Conservation (phyloP, 169 alveolate species). For the Plasmodium falciparum region DNA sequence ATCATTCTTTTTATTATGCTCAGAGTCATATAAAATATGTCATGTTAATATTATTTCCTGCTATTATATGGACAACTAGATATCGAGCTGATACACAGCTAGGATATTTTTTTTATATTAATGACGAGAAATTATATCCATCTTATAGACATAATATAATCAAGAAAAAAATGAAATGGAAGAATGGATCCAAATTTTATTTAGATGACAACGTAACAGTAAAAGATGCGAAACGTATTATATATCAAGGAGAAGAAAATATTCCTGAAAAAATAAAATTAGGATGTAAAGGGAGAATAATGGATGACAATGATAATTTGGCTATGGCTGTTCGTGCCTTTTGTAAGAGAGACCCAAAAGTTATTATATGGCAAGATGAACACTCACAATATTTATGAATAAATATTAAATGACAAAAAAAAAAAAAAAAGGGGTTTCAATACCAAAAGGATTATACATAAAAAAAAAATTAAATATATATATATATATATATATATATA, state of each 20-base stretch:
- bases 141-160: conserved; percentile 16
- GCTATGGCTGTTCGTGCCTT: conserved; percentile 91
- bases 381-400: conserved; percentile 22
- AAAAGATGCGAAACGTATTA: conserved; percentile 79
- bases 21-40: conserved; percentile 89
- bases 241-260: conserved; percentile 76
- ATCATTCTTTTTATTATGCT: conserved; percentile 89
- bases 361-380: conserved; percentile 86
- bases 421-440: background rate
- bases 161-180: conserved; percentile 78
- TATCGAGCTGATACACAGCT: conserved; percentile 89
- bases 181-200: conserved; percentile 86
- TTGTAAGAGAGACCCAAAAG: conserved; percentile 89
- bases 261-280: conserved; percentile 81
- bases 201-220: conserved; percentile 87
- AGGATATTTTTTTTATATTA: conserved; percentile 85
- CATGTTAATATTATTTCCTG: conserved; percentile 87
- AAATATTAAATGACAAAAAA: background rate
- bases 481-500: background rate
- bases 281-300: conserved; percentile 89
- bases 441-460: background rate
- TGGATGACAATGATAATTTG: conserved; percentile 87
- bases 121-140: conserved; percentile 65
- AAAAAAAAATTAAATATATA: too few species aligned
- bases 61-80: conserved; percentile 86